These are phyloP conservation scores for Ceratobasidium sp. DNA, from an alignment of 1,284 basidiomycete species.

Conservation along the genomic window DNA sequence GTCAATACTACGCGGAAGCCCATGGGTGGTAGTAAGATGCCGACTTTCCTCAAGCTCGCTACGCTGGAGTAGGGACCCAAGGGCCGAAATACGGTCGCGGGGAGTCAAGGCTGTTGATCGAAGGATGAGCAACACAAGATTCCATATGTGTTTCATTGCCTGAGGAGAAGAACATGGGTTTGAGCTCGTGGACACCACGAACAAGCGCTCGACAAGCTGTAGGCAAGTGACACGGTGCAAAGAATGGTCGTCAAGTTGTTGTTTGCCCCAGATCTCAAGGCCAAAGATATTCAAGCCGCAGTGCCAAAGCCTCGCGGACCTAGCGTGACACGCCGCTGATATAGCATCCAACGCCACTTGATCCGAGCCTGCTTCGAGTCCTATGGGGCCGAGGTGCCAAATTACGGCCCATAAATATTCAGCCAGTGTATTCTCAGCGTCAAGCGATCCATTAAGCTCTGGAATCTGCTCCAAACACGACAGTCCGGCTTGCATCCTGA, in stretches of 20 bases:
- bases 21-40: neutral
- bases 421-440: neutral
- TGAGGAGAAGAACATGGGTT: neutral
- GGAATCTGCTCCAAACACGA: neutral
- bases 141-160: conserved; percentile 5
- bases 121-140: neutral
- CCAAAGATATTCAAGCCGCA: neutral
- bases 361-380: neutral
- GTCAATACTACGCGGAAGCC: neutral
- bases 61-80: neutral
- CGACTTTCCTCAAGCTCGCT: neutral
- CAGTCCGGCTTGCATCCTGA: neutral
- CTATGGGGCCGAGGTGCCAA: neutral
- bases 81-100: neutral
- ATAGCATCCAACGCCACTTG: neutral
- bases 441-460: neutral
- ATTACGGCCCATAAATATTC: too few relatives aligned
- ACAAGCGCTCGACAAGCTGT: neutral
- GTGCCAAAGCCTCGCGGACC: conserved; percentile 2
- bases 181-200: neutral
- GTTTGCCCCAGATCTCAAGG: neutral
- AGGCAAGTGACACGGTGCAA: neutral
- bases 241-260: neutral
- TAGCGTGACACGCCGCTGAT: neutral
- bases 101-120: neutral